Percentiles rank a stretch among this genome's conserved stretches.
Conservation (phyloP, 345 rosid genomes). For the Brassica napus region Da-Ae NC_063452.1:61437501-61438000, state of each 20-base stretch:
- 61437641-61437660: background rate
- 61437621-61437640: constrained; percentile 12
- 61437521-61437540: constrained; percentile 89
- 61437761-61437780: constrained; percentile 79
- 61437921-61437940: constrained; percentile 70
- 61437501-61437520: constrained; percentile 86
- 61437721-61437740: constrained; percentile 13
- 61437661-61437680: background rate
- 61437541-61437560: constrained; percentile 93
- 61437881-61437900: constrained; percentile 77
- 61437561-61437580: constrained; percentile 64
- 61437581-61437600: constrained; percentile 76
- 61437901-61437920: constrained; percentile 94
- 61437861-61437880: constrained; percentile 81
- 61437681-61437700: background rate
- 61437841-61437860: constrained; percentile 85
- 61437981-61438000: constrained; percentile 69
- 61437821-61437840: constrained; percentile 81
- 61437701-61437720: background rate
- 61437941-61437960: constrained; percentile 86
- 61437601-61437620: background rate
- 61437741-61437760: constrained; percentile 19
- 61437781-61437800: constrained; percentile 74
- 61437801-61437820: constrained; percentile 61
- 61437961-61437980: constrained; percentile 69